Evolutionary conservation across 768 basidiomycete genomes (phyloP).

Genomic region (Naematelia encephala): DNA sequence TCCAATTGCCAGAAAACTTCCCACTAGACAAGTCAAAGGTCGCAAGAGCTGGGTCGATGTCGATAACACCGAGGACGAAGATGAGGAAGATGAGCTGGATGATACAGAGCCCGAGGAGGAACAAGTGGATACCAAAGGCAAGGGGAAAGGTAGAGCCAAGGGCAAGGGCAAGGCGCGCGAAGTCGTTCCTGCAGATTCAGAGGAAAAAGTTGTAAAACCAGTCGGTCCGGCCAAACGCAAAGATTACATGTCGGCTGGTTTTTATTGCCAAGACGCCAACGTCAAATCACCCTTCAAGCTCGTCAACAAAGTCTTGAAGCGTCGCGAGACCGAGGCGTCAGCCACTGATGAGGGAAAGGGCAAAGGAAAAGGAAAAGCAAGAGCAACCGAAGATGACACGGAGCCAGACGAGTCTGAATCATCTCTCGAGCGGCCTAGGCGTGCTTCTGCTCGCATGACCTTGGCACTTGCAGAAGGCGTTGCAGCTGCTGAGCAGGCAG

Average conservation of each 20-base stretch:
- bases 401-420: background rate
- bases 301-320: constrained; percentile 21
- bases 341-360: background rate
- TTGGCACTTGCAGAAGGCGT: background rate
- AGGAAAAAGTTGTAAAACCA: background rate
- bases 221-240: constrained; percentile 12
- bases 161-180: constrained; percentile 10
- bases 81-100: background rate
- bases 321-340: constrained; percentile 5
- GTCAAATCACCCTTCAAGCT: constrained; percentile 23
- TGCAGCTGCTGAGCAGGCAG: background rate
- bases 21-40: background rate
- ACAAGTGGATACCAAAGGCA: background rate
- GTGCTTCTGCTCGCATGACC: background rate
- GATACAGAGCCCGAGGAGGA: background rate
- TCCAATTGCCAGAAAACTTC: background rate
- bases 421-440: background rate
- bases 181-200: background rate
- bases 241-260: constrained; percentile 36
- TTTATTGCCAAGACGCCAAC: constrained; percentile 40
- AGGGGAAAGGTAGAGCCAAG: constrained; percentile 3
- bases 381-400: background rate
- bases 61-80: background rate
- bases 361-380: constrained; percentile 11
- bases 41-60: background rate